Evolutionary conservation across 371 early-diverging fungal genomes (phyloP), one percentile per base, ranked within the genome.

Genomic region (Mucor circinelloides): DNA sequence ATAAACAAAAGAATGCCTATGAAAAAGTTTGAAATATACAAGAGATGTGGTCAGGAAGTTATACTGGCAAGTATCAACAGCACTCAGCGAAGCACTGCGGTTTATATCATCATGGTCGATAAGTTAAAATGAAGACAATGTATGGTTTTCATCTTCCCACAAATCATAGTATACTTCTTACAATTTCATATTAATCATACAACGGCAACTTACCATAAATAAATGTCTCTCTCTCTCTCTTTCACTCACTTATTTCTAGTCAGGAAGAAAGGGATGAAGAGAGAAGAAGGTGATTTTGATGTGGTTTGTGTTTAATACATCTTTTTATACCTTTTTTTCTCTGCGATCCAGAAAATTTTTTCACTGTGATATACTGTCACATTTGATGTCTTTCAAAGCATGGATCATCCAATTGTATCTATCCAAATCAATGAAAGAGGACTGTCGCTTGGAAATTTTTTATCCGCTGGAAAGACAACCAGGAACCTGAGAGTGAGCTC

Each of bases 21-120:
- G 21, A 40, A 42, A 44, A 60, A n/a, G 19, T 8, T 44, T n/a
- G 0, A 12, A 23, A 50, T 10, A 50, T 50, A 50, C 50, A 50
- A 50, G 50, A 50, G 25, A 50, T 50, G 50, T 50, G 50, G 76
- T 76, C 76, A 73, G 76, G 76, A 68, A 73, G 67, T 70, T 76
- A 76, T 76, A 76, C 76, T 76, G 76, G 76, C 76, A 76, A 76
- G 76, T 76, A 76, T 76, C 76, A 70, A 73, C 76, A 73, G 73
- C 73, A 68, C 76, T 76, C 76, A 76, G 76, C 76, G 76, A 76
- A 76, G 76, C 73, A 68, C 73, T 73, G 76, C 73, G 76, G 76
- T 52, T 76, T 76, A 63, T 73, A 60, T 76, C 76, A 70, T 68
- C 76, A 76, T 70, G 76, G 76, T 76, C 76, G 76, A 76, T 76